phyloP scores from a whole-genome alignment of 495 filamentous ascomycete genomes.

The Opeltia flavorubescens region DNA sequence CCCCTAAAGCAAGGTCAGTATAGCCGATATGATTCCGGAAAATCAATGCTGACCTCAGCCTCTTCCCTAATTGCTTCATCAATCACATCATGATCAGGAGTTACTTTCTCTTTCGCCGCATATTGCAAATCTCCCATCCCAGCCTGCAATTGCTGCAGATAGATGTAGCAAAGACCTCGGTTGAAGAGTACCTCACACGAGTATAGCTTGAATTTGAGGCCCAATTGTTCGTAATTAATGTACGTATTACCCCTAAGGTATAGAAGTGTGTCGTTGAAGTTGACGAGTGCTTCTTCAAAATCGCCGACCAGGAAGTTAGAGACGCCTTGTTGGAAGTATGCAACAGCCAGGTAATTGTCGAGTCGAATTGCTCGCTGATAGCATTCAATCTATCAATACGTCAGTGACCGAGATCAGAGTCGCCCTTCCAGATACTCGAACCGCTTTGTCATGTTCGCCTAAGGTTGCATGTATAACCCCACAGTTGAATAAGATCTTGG shows the following conservation, averaged over 20 bases:
- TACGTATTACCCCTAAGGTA: slow-evolving; percentile 92
- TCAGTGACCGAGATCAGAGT: slow-evolving; percentile 5
- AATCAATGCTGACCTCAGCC: slow-evolving; percentile 54
- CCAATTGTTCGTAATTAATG: slow-evolving; percentile 97
- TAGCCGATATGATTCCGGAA: not conserved
- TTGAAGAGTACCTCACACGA: slow-evolving; percentile 99
- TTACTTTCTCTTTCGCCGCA: slow-evolving; percentile 91
- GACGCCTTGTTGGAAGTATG: slow-evolving; percentile 97
- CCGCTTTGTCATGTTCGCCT: slow-evolving; percentile 91
- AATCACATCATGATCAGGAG: slow-evolving; percentile 91
- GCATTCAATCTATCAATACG: slow-evolving; percentile 59
- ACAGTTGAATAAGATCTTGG: slow-evolving; percentile 97
- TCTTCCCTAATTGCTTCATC: slow-evolving; percentile 89
- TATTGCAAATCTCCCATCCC: slow-evolving; percentile 85
- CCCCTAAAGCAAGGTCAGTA: slow-evolving; percentile 40
- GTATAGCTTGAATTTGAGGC: slow-evolving; percentile 88
- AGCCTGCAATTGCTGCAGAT: slow-evolving; percentile 75
- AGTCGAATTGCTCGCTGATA: slow-evolving; percentile 82
- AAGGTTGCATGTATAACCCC: slow-evolving; percentile 96
- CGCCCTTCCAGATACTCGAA: slow-evolving; percentile 32
- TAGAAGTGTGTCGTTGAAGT: slow-evolving; percentile 96
- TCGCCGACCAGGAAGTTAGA: slow-evolving; percentile 96
- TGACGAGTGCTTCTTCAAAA: slow-evolving; percentile 92
- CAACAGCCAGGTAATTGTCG: slow-evolving; percentile 91
- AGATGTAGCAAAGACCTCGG: slow-evolving; percentile 93